phyloP scores from a whole-genome alignment of 2,329 filamentous ascomycete species.

The Didymella arachidicola region DNA sequence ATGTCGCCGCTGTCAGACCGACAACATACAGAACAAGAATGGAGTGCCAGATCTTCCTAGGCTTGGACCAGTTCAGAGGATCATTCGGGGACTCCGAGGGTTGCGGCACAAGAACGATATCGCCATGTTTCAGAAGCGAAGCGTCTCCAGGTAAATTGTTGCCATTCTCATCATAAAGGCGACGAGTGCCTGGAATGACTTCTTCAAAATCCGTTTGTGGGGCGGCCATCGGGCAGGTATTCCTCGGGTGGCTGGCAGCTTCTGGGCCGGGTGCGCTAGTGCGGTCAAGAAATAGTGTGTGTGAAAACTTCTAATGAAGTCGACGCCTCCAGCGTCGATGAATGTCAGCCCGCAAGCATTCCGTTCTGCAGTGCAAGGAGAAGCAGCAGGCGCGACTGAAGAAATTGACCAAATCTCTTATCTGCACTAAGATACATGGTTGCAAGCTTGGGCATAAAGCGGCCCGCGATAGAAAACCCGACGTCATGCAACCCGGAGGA shows the following conservation, averaged over 20 bases:
- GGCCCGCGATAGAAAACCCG: conserved; percentile 12
- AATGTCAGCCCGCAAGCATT: conserved; percentile 32
- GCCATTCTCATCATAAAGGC: conserved; percentile 29
- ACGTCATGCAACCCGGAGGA: conserved; percentile 10
- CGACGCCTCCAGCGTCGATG: conserved; percentile 31
- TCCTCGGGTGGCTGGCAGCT: conserved; percentile 4
- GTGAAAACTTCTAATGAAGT: conserved; percentile 23
- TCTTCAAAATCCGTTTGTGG: conserved; percentile 24
- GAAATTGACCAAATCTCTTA: conserved; percentile 22
- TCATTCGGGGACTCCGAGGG: conserved; percentile 58
- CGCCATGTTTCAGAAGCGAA: conserved; percentile 35
- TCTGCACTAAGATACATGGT: conserved; percentile 19
- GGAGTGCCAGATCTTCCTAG: conserved; percentile 52
- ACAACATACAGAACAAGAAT: conserved; percentile 30
- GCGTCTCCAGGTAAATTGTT: conserved; percentile 43
- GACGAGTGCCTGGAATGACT: conserved; percentile 30
- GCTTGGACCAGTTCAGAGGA: conserved; percentile 60
- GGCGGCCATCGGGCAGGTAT: conserved; percentile 14
- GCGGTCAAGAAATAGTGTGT: conserved; percentile 8
- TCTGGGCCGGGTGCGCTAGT: conserved; percentile 17
- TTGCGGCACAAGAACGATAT: conserved; percentile 61
- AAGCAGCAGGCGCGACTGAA: conserved; percentile 9
- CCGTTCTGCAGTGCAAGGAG: conserved; percentile 13
- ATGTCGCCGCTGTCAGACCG: conserved; percentile 29
- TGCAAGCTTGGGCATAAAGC: conserved; percentile 13